Evolutionary conservation across 1,284 basidiomycete genomes (phyloP), one percentile per base, ranked within the genome.

Genomic region (Thecaphora frezii): DNA sequence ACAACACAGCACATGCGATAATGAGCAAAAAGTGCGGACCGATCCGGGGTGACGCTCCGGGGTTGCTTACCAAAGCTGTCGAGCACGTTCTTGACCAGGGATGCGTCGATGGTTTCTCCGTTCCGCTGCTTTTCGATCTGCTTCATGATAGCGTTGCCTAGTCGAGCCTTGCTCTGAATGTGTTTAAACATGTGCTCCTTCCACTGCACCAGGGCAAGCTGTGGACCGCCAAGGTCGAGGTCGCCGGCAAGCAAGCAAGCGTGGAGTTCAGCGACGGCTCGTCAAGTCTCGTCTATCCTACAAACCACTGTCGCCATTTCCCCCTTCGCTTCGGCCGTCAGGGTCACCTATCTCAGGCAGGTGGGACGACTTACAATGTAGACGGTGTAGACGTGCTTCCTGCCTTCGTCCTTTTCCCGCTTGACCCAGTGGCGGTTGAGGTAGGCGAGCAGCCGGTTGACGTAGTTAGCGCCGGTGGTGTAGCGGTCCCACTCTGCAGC

Each of bases 381-480:
- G 25, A 99, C 91, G 5, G 87, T 88, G 81, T 96, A 97, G 40
- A 97, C 89, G 48, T 89, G 89, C 81, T 93, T 97, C 74, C 92
- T 86, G 5, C 96, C 96, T 79, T 99, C 94, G 73, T 98, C 96
- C 78, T 94, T 89, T 80, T 98, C 93, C 43, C 94, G 87, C 82
- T 96, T 97, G 46, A 99, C 93, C 96, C 96, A 99, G 81, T 97
- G 93, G 56, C 94, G 90, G 80, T 98, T 97, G 58, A 97, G 86
- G 81, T 97, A 97, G 21, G 91, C 89, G 83, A 97, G 97, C 40
- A 98, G 82, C 19, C 75, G 67, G 54, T 76, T 73, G 76, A 98
- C 89, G 79, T 93, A 97, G 80, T 91, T 92, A 10, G 94, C 93
- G 55, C 94, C 94, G 0, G 88, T 92, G 0, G 94, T 98, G 82